Evolutionary conservation across 352 stramenopile species (phyloP), one percentile per base, ranked within the genome.

Genomic region (Globisporangium emineosum): DNA sequence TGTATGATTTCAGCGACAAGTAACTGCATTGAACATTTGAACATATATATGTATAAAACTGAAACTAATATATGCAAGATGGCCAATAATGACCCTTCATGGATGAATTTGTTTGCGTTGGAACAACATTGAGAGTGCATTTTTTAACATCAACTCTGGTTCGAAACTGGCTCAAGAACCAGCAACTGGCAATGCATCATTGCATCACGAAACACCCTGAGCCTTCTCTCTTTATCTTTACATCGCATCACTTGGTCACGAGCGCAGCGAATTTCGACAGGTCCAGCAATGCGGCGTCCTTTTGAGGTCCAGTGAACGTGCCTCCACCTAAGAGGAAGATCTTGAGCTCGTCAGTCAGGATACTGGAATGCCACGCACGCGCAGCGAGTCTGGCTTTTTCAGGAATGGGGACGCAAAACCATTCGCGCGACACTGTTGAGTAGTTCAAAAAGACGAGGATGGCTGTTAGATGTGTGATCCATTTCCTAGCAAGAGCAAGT

Each of bases 291-390:
- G 80, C 83, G 5, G 80, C 72, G 15, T 88, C 76, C 61, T 73
- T 77, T 12, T 82, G 67, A 13, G 83, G 83, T 1, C 83, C 83
- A 32, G 83, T 69, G 29, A 80, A 87, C 0, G 80, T 88, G 17
- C 83, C 83, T 40, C 82, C 82, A 8, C 82, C 82, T 21, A 89
- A 54, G 23, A 91, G 51, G 8, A 86, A 86, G 40, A 90, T 32
- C 62, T 74, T 66, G 12, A 67, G 56, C 17, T 67, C 57, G 5
- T 63, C 35, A 2, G 62, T 73, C 3, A 89, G 42, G 58, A 89
- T 70, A 51, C 83, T 91, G 7, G 83, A 75, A 65, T 91, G 83
- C 83, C 83, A 91, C 32, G 83, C 83, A 17, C 83, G 80, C 23
- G 83, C 69, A 40, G 67, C 57, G 10, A 91, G 53, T 4, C 5